These are phyloP conservation scores for Eucalyptus globulus DNA, from an alignment of 345 rosid genomes.

Conservation along the genomic window DNA sequence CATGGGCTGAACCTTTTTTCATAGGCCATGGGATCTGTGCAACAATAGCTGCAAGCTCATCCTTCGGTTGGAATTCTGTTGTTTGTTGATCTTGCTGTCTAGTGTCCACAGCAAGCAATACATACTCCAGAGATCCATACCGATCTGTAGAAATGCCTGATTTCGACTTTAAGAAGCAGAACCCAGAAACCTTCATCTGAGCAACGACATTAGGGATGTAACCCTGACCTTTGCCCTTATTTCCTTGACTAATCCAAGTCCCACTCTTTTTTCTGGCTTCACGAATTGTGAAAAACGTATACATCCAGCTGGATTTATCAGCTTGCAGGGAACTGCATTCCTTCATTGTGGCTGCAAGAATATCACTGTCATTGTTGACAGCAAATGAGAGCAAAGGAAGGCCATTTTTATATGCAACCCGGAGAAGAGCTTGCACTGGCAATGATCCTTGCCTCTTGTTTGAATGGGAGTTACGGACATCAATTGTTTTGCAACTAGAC, in stretches of 20 bases:
- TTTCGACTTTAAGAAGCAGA: slow-evolving; percentile 7
- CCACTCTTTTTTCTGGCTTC: slow-evolving; percentile 71
- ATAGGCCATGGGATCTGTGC: slow-evolving; percentile 35
- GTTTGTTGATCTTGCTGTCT: slow-evolving; percentile 21
- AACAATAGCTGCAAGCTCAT: slow-evolving; percentile 89
- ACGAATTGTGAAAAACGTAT: slow-evolving; percentile 59
- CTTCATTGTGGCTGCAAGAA: slow-evolving; percentile 78
- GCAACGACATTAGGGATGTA: slow-evolving; percentile 62
- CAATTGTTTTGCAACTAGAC: slow-evolving; percentile 12
- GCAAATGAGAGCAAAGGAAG: slow-evolving; percentile 83
- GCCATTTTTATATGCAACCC: slow-evolving; percentile 71
- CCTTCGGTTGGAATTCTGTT: slow-evolving; percentile 36
- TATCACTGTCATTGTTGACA: slow-evolving; percentile 54
- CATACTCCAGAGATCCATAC: slow-evolving; percentile 47
- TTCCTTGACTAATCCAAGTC: slow-evolving; percentile 63
- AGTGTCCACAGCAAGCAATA: slow-evolving; percentile 48
- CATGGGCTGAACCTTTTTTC: slow-evolving; percentile 1
- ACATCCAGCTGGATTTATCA: slow-evolving; percentile 47
- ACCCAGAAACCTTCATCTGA: slow-evolving; percentile 68
- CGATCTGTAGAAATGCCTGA: slow-evolving; percentile 11
- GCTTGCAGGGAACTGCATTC: slow-evolving; percentile 18
- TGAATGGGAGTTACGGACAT: slow-evolving; percentile 20
- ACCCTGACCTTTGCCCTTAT: slow-evolving; percentile 48
- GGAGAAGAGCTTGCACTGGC: slow-evolving; percentile 69
- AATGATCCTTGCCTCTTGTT: slow-evolving; percentile 30